Base-by-base conservation (phyloP, 371 early-diverging fungal species). In the Globomyces sp. region DNA sequence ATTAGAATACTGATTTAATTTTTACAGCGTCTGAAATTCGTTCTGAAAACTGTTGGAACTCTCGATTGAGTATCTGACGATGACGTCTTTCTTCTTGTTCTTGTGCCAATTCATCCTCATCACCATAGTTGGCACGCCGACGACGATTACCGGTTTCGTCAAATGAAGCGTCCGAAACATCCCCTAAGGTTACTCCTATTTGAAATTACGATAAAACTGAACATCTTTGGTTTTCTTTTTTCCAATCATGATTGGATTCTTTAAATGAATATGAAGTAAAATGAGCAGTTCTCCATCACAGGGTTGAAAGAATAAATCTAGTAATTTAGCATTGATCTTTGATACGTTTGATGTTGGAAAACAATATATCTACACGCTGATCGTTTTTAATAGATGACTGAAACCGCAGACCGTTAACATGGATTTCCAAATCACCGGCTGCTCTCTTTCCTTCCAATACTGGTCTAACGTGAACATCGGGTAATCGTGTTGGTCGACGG, bases 151-250 rank as follows among this genome's bases (percentile, higher is more conserved):
- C 93, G 8, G 99, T 99, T 77, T 99, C 99, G 75, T 99, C 98
- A 71, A 90, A 95, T 65, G 88, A 87, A 1, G 91, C 92, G 67
- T 95, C 97, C 1, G 94, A 87, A 1, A 95, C 98, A 74, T 99
- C 99, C 68, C 95, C 91, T 39, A 55, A 55, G 24, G 24, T 24
- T 24, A 24, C 24, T 24, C 24, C 24, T 24, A 24, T 24, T 24
- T 24, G 24, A 24, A 24, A 24, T 24, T 24, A 24, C 24, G 24
- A 74, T 93, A 98, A 83, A 99, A 99, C 84, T 99, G 99, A 49
- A 99, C 88, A 75, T 99, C 99, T 80, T 91, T 90, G 1, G 95
- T 96, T 81, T 99, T 99, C 83, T 94, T 96, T 77, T 95, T 96
- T 58, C 96, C 96, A 75, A 99, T 87, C 87, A 99, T 88, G 67